These are phyloP conservation scores for Nepenthes mirabilis DNA, from an alignment of 148 eudicot genomes.

Conservation along the genomic window DNA sequence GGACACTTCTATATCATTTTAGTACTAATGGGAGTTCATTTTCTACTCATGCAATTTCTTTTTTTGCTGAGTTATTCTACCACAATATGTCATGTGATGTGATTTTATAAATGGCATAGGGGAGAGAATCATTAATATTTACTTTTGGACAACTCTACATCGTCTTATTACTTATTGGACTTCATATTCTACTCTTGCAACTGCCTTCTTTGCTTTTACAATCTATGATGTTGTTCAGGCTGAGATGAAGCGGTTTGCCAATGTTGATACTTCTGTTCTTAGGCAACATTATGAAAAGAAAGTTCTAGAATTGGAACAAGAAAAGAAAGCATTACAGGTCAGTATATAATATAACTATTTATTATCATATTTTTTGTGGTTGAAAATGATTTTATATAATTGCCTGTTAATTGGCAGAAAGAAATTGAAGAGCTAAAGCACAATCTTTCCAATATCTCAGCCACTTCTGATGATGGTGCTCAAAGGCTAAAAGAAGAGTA, in stretches of 20 bases:
- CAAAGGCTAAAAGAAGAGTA: slow-evolving; percentile 84
- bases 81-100: no score
- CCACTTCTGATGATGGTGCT: slow-evolving; percentile 64
- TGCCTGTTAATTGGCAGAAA: slow-evolving; percentile 36
- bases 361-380: not conserved
- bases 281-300: slow-evolving; percentile 92
- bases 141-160: no score
- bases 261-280: slow-evolving; percentile 53
- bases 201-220: not conserved
- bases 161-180: no score
- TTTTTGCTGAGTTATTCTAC: no score
- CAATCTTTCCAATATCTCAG: slow-evolving; percentile 64
- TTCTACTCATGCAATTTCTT: no score
- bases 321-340: slow-evolving; percentile 78
- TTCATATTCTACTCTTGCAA: not conserved
- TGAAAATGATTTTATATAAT: not conserved
- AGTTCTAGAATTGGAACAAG: slow-evolving; percentile 81
- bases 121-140: no score
- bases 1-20: no score
- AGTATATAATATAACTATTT: not conserved
- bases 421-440: slow-evolving; percentile 77
- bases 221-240: slow-evolving; percentile 29
- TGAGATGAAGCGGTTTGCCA: slow-evolving; percentile 80
- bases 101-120: no score
- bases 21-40: no score